Base-by-base conservation (phyloP, 495 filamentous ascomycete genomes). In the Sordaria brevicollis region DNA sequence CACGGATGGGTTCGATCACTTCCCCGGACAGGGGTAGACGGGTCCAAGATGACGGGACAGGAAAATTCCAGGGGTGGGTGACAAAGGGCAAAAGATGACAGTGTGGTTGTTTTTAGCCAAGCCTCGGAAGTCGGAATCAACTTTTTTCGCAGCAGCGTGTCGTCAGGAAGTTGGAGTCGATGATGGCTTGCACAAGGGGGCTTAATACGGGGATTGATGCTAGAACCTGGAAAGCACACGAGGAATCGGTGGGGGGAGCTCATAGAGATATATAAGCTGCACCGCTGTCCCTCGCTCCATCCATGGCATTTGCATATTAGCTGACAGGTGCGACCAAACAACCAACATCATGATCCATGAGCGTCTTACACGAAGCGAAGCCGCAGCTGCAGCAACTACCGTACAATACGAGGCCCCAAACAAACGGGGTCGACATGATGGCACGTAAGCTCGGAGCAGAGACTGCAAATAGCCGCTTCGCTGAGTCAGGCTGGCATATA, bases 21-120 rank as follows among this genome's bases (percentile, higher is more conserved):
- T 71, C 70, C 35, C 35, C 65, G 71, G 43, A 35, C 71, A 70
- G 69, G 69, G 71, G 70, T 68, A 66, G 57, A 68, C 39, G 35
- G 65, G 29, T 36, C 67, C 13, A 65, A 66, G 70, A 49, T 31
- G 49, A 62, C n/a, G 36, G 37, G 21, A 33, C 36, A 19, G 29
- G 31, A 35, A 57, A 34, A 66, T 70, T 67, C 69, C 65, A 66
- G 43, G 71, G 29, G 68, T n/a, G 36, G 35, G 1, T 25, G 11
- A 72, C 35, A 70, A 72, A 72, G 49, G 21, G 68, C 62, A 21
- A 57, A 65, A 41, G 49, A 68, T 37, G 37, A 36, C 70, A 69
- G 54, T 39, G 38, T 54, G 21, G 49, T 62, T 62, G 49, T 33
- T 43, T 65, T 33, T 65, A 62, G 70, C 70, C 67, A 69, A 68